Evolutionary conservation across 108 stramenopile genomes (phyloP).

Genomic region (Nannochloropsis oceanica): DNA sequence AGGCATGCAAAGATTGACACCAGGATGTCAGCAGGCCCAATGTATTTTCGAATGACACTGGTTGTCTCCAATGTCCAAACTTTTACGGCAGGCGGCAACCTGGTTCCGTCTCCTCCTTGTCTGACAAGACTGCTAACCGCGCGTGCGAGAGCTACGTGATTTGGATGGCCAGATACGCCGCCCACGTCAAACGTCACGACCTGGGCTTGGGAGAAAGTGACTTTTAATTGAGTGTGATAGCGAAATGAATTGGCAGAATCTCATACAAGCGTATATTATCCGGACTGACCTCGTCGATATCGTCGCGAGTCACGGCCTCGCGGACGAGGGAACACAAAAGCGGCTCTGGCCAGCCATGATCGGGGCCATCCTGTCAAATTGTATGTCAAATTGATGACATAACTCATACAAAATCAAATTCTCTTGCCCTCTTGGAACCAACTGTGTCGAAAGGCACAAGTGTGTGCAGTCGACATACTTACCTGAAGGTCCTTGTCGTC

Average conservation of each 20-base stretch:
- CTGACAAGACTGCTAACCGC: conserved; percentile 2
- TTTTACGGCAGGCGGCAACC: not conserved
- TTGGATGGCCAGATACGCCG: conserved; percentile 43
- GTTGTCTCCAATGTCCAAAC: conserved; percentile 11
- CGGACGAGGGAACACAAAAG: not conserved
- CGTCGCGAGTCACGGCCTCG: not conserved
- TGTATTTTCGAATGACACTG: conserved; percentile 27
- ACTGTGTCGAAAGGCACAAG: no score
- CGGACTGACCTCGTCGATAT: not conserved
- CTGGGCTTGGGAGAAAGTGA: not conserved
- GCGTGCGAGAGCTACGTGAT: conserved; percentile 23
- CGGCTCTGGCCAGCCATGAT: not conserved
- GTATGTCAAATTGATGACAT: not conserved
- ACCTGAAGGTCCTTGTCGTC: not conserved
- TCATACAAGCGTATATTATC: not conserved
- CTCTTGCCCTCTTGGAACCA: not conserved
- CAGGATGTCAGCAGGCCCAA: conserved; percentile 24
- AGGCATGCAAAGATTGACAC: not conserved
- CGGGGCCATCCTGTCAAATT: not conserved
- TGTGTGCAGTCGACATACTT: not conserved
- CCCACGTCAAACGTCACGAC: conserved; percentile 41
- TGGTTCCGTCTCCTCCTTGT: not conserved
- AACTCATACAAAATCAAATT: not conserved
- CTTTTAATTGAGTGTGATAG: not conserved
- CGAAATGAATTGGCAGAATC: not conserved